Evolutionary conservation across 2,329 filamentous ascomycete genomes (phyloP).

Genomic region (Arthroderma sp.): DNA sequence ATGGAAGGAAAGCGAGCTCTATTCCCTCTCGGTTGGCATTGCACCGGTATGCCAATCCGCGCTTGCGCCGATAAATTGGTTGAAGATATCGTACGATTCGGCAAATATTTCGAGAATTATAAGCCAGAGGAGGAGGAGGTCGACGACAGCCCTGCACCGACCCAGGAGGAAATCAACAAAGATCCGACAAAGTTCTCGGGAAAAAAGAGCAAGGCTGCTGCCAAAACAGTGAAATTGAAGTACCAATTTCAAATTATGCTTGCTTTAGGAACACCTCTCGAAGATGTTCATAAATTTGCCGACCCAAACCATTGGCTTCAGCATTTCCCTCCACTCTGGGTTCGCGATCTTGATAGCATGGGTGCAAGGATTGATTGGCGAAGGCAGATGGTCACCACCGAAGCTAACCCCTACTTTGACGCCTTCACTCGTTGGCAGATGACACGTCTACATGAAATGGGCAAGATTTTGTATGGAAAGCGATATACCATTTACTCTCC

Average conservation of each 20-base stretch:
- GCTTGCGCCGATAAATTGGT: conserved; percentile 91
- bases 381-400: conserved; percentile 82
- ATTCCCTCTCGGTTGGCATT: conserved; percentile 90
- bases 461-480: conserved; percentile 89
- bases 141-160: conserved; percentile 46
- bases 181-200: conserved; percentile 84
- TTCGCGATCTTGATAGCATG: conserved; percentile 66
- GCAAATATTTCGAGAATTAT: conserved; percentile 70
- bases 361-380: conserved; percentile 88
- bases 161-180: conserved; percentile 53
- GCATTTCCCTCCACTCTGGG: conserved; percentile 72
- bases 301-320: conserved; percentile 86
- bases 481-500: conserved; percentile 87
- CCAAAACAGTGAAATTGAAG: conserved; percentile 84
- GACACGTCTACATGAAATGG: conserved; percentile 74
- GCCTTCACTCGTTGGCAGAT: conserved; percentile 95
- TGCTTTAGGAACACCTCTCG: conserved; percentile 69
- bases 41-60: conserved; percentile 96
- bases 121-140: conserved; percentile 46
- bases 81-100: conserved; percentile 80
- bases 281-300: conserved; percentile 87
- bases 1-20: conserved; percentile 82
- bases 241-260: conserved; percentile 96
- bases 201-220: conserved; percentile 82
- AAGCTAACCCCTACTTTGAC: conserved; percentile 94